Evolutionary conservation across 345 rosid genomes (phyloP), one percentile per base, ranked within the genome.

Genomic region (Dipteronia sinensis): DNA sequence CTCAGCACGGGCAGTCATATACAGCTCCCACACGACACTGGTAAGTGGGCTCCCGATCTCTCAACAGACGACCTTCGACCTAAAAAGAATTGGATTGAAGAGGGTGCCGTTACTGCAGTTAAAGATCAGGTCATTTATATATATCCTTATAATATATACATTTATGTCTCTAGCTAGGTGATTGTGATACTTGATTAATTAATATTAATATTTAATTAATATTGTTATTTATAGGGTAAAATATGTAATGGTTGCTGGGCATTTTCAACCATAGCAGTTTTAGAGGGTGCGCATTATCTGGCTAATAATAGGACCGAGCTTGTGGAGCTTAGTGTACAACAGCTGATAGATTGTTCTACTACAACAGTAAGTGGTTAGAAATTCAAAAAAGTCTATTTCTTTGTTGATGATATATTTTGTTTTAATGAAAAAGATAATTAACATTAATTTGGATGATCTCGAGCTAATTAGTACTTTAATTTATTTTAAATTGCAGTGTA

Each of bases 161-260:
- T 2, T 3, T 29, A 29, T 29, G 31, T 29, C 31, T 29, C 31
- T 29, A 29, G 31, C 31, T 29, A 29, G 31, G 31, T 29, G 4
- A 29, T 29, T 29, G 31, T 29, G 31, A 29, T 29, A 29, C 3
- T 29, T 29, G 31, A 3, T 29, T 29, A 3, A 29, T 29, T 29
- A 29, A 29, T 29, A 29, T 29, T 29, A 29, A 2, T 29, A 29
- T 2, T 29, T 29, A 29, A 29, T 29, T 29, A 29, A 29, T 29
- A 29, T 4, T 29, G 31, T 29, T 29, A 29, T 29, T 29, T 29
- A 29, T 29, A 29, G 31, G 3, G 31, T 2, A 0, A 29, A 0
- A n/a, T n/a, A n/a, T 96, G 99, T 74, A 95, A 98, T 12, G 93
- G 97, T 11, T 94, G 99, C 86, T 96, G 98, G 99, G 85, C 98